Evolutionary conservation across 345 rosid species (phyloP).

Genomic region (Linum lewisii): DNA sequence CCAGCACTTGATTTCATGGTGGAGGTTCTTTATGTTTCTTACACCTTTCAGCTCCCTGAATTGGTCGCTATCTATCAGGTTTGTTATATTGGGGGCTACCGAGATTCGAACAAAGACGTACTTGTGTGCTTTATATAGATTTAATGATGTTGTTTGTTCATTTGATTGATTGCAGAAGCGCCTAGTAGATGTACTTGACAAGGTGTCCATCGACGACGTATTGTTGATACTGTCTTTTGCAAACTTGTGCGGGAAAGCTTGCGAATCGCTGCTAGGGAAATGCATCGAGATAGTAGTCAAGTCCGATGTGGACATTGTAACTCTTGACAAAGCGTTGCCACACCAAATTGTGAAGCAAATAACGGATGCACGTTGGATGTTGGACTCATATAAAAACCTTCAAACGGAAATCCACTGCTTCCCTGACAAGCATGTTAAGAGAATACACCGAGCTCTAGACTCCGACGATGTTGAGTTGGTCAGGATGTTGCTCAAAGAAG

Average conservation of each 20-base stretch:
- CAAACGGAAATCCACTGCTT: conserved; percentile 18
- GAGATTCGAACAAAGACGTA: too few species aligned
- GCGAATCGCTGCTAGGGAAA: conserved; percentile 38
- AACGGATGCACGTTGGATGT: conserved; percentile 28
- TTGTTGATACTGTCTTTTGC: conserved; percentile 50
- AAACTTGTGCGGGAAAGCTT: conserved; percentile 39
- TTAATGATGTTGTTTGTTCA: neutral
- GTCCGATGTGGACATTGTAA: conserved; percentile 48
- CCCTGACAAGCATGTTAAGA: conserved; percentile 47
- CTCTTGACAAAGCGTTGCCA: conserved; percentile 59
- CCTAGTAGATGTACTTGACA: conserved; percentile 54
- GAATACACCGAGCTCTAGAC: conserved; percentile 68
- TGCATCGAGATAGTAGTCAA: conserved; percentile 44
- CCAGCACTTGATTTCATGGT: conserved; percentile 57
- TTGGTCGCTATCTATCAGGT: conserved; percentile 58
- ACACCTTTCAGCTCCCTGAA: conserved; percentile 49
- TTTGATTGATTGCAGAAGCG: conserved; percentile 44
- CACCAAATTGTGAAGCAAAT: conserved; percentile 41
- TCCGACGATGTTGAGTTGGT: conserved; percentile 84
- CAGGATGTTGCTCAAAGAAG: conserved; percentile 64
- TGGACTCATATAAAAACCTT: conserved; percentile 15
- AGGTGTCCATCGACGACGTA: conserved; percentile 46
- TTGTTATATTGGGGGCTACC: too few species aligned
- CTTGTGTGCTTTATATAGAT: too few species aligned
- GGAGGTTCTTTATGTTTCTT: conserved; percentile 69